A percentile compares a stretch with the other conserved stretches of the same genome.
phyloP scores from a whole-genome alignment of 139 green algal species.

The Closterium sp. region DNA sequence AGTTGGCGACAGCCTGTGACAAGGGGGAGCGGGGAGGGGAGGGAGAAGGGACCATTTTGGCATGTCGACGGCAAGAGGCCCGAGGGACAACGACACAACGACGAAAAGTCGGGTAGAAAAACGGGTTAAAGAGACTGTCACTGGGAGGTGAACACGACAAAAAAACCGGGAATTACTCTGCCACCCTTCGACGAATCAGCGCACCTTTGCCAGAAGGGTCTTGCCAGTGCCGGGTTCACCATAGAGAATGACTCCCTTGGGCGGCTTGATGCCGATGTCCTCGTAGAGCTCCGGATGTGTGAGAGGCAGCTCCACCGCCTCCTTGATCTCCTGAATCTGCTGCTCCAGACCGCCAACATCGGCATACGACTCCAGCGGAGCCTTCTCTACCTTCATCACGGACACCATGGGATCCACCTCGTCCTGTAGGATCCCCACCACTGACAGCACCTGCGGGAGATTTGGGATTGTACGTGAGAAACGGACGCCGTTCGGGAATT shows the following conservation, averaged over 20 bases:
- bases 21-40: neutral
- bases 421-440: conserved; percentile 94
- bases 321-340: conserved; percentile 99
- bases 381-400: conserved; percentile 99
- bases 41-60: neutral
- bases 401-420: conserved; percentile 98
- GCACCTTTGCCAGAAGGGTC: conserved; percentile 59
- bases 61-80: too few relatives aligned
- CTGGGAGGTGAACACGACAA: neutral
- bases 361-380: conserved; percentile 89
- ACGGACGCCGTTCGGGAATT: neutral
- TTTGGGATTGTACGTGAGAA: neutral
- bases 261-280: conserved; percentile 95
- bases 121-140: neutral
- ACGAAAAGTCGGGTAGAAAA: neutral
- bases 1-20: conserved; percentile 84
- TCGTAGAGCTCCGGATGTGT: conserved; percentile 93
- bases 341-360: conserved; percentile 98
- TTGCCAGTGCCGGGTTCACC: conserved; percentile 81
- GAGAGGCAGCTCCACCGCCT: conserved; percentile 98
- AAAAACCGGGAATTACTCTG: neutral
- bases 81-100: neutral
- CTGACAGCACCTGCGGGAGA: conserved; percentile 68
- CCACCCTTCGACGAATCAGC: neutral
- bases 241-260: conserved; percentile 94